A percentile compares a stretch with the other conserved stretches of the same genome.
Evolutionary conservation across 805 yeast species (phyloP).

Genomic region (Jamesozyma piceae): DNA sequence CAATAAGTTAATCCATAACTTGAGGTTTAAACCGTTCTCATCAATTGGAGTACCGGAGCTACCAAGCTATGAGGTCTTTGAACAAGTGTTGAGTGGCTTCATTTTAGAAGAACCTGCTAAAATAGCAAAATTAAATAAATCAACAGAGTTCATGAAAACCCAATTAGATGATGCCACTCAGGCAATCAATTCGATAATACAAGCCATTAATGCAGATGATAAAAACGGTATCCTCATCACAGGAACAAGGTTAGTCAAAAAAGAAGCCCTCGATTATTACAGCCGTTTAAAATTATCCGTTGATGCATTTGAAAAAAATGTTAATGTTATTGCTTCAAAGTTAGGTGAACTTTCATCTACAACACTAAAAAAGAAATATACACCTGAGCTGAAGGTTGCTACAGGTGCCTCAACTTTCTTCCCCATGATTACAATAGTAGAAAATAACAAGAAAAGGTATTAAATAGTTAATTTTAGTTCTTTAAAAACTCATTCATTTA

Average conservation of each 20-base stretch:
- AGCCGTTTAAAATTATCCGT: slow-evolving; percentile 16
- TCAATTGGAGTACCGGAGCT: slow-evolving; percentile 69
- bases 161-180: slow-evolving; percentile 13
- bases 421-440: slow-evolving; percentile 14
- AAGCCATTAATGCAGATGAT: slow-evolving; percentile 17
- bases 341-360: neutral
- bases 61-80: slow-evolving; percentile 37
- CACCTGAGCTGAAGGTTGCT: slow-evolving; percentile 2
- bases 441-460: neutral
- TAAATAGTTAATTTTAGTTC: neutral
- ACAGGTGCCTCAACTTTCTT: slow-evolving; percentile 14
- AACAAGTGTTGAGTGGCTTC: slow-evolving; percentile 16
- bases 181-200: slow-evolving; percentile 10
- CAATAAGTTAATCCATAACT: slow-evolving; percentile 33
- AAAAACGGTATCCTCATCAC: slow-evolving; percentile 16
- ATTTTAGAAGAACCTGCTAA: slow-evolving; percentile 15
- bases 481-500: too few species aligned
- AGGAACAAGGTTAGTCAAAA: slow-evolving; percentile 23
- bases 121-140: slow-evolving; percentile 10
- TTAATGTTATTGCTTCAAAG: neutral
- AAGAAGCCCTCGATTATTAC: slow-evolving; percentile 27
- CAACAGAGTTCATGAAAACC: slow-evolving; percentile 11
- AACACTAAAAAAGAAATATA: neutral
- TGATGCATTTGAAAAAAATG: slow-evolving; percentile 3
- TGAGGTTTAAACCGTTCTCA: slow-evolving; percentile 72